Evolutionary conservation across 2,329 filamentous ascomycete genomes (phyloP).

Genomic region (Sclerotinia sclerotiorum): DNA sequence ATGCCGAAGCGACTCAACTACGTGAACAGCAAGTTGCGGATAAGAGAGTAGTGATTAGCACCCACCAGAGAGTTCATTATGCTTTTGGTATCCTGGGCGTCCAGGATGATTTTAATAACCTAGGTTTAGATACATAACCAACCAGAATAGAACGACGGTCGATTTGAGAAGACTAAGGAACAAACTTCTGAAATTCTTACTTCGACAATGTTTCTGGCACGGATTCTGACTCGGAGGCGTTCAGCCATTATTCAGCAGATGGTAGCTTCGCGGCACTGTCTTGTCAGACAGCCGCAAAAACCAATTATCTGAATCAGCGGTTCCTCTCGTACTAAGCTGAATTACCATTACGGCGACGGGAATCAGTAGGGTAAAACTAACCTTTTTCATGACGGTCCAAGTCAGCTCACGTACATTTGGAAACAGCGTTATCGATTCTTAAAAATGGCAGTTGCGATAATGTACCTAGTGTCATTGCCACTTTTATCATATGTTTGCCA

Average conservation of each 20-base stretch:
- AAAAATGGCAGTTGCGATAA: neutral
- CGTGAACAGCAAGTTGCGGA: conserved; percentile 47
- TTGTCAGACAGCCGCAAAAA: too few relatives aligned
- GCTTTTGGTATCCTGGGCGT: conserved; percentile 76
- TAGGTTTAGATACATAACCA: conserved; percentile 50
- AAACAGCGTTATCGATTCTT: neutral
- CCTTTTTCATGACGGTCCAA: too few relatives aligned
- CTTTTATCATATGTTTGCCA: neutral
- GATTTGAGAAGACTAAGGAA: neutral
- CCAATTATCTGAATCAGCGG: too few relatives aligned
- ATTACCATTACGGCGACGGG: too few relatives aligned
- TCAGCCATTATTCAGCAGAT: too few relatives aligned
- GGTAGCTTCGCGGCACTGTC: too few relatives aligned
- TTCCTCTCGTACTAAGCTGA: too few relatives aligned
- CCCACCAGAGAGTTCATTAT: conserved; percentile 65
- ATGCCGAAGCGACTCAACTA: conserved; percentile 49
- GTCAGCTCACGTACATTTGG: too few relatives aligned
- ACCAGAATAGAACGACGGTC: neutral
- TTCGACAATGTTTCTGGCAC: neutral
- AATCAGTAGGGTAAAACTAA: too few relatives aligned
- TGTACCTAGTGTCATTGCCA: neutral
- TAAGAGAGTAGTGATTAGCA: conserved; percentile 60
- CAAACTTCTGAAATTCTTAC: neutral
- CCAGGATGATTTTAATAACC: conserved; percentile 70
- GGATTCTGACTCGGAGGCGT: too few relatives aligned